Conservation (phyloP, 768 basidiomycete species). For the Podaxis rugospora region DNA sequence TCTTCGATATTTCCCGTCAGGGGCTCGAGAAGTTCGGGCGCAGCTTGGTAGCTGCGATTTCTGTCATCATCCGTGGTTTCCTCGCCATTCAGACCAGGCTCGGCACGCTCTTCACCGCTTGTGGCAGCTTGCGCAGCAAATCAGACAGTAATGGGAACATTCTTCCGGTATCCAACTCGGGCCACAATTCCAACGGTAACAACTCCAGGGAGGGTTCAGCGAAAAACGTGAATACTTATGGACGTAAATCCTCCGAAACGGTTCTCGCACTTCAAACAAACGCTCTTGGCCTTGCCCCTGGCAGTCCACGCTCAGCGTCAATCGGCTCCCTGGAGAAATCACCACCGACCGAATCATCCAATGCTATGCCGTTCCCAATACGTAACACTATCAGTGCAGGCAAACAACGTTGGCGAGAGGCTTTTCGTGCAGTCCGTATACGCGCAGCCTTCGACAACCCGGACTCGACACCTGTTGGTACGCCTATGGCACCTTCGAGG, state of each 20-base stretch:
- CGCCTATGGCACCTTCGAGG: conserved; percentile 5
- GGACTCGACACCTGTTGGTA: background rate
- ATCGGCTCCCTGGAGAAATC: conserved; percentile 20
- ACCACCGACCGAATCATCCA: background rate
- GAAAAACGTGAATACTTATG: conserved; percentile 4
- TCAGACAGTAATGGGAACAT: background rate
- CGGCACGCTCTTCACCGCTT: background rate
- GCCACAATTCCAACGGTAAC: background rate
- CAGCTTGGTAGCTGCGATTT: background rate
- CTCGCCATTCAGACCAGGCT: background rate
- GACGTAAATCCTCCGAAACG: conserved; percentile 19
- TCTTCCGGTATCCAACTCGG: conserved; percentile 1
- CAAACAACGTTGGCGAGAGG: conserved; percentile 40
- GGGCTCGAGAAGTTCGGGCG: conserved; percentile 2
- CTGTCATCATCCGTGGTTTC: background rate
- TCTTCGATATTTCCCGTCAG: conserved; percentile 5
- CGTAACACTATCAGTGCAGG: conserved; percentile 24
- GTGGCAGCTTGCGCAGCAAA: background rate
- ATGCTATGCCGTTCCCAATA: conserved; percentile 1
- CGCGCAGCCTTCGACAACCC: conserved; percentile 14
- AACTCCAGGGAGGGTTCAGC: conserved; percentile 12
- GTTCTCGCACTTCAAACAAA: conserved; percentile 5
- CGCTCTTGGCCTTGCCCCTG: conserved; percentile 5
- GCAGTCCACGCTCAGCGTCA: conserved; percentile 14
- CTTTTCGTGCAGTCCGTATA: conserved; percentile 39